phyloP scores from a whole-genome alignment of 1,284 basidiomycete species.

The Naganishia sp. region DNA sequence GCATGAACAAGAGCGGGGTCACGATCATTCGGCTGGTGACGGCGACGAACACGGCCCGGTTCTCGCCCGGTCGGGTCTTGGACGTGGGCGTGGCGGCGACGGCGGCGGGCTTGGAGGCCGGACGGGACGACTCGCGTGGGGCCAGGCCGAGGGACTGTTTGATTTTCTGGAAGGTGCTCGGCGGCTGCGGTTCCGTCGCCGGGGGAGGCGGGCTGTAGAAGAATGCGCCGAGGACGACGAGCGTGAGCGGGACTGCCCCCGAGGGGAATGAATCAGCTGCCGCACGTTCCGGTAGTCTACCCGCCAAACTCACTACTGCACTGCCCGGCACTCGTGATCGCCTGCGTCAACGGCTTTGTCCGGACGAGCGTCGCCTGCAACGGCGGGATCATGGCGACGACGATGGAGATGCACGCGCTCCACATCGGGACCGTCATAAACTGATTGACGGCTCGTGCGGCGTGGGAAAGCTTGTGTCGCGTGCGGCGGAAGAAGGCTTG shows the following conservation, averaged over 20 bases:
- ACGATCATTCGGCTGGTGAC: conserved; percentile 76
- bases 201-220: conserved; percentile 61
- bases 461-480: conserved; percentile 45
- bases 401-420: conserved; percentile 73
- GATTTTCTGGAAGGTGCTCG: conserved; percentile 4
- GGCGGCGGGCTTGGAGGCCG: conserved; percentile 38
- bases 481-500: conserved; percentile 40
- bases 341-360: conserved; percentile 69
- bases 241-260: conserved; percentile 70
- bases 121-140: neutral
- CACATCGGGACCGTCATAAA: conserved; percentile 89
- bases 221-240: conserved; percentile 90
- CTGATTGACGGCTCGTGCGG: conserved; percentile 60
- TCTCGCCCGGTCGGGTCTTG: conserved; percentile 63
- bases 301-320: conserved; percentile 62
- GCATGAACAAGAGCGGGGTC: conserved; percentile 74
- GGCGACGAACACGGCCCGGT: conserved; percentile 75
- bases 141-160: conserved; percentile 5
- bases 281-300: neutral
- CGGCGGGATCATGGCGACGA: conserved; percentile 76
- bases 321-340: conserved; percentile 69
- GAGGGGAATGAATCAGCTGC: conserved; percentile 11
- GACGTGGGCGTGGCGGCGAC: neutral
- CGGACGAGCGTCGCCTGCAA: conserved; percentile 68
- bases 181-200: neutral